A percentile compares a stretch with the other conserved stretches of the same genome.
phyloP scores from a whole-genome alignment of 1,139 yeast species.

The Candida glucosophila region DNA sequence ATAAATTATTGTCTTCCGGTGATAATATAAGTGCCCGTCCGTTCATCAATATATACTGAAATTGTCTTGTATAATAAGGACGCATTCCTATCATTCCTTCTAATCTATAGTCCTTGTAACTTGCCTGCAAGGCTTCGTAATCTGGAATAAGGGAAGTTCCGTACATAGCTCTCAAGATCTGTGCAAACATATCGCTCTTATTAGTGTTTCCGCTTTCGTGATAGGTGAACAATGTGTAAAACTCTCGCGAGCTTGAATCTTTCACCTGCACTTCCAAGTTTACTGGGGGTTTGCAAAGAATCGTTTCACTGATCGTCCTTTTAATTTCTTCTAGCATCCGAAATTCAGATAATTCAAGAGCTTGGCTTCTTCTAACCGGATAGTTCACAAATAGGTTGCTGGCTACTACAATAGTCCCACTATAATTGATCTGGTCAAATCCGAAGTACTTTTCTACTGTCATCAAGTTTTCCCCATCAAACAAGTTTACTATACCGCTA shows the following conservation, averaged over 20 bases:
- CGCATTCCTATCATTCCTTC: conserved; percentile 20
- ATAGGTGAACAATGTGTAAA: conserved; percentile 26
- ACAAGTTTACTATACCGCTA: too few species aligned
- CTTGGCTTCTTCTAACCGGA: conserved; percentile 47
- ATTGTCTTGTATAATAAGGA: conserved; percentile 21
- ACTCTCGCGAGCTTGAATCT: too few species aligned
- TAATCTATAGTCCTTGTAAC: conserved; percentile 15
- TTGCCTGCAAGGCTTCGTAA: conserved; percentile 13
- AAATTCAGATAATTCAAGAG: conserved; percentile 13
- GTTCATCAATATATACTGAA: conserved; percentile 44
- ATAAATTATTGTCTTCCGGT: too few species aligned
- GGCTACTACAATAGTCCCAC: conserved; percentile 48
- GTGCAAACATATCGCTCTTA: too few species aligned
- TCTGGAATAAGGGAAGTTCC: conserved; percentile 10
- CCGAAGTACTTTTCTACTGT: conserved; percentile 1
- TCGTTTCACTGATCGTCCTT: too few species aligned
- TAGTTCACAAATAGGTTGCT: conserved; percentile 41
- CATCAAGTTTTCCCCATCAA: not conserved
- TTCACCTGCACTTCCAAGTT: too few species aligned
- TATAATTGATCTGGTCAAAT: conserved; percentile 2
- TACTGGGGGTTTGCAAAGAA: too few species aligned
- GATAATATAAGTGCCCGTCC: too few species aligned
- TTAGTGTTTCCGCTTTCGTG: too few species aligned
- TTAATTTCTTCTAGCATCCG: conserved; percentile 24
- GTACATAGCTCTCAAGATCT: conserved; percentile 11